Evolutionary conservation across 1,284 basidiomycete species (phyloP).

Genomic region (Cutaneotrichosporon dermatis): DNA sequence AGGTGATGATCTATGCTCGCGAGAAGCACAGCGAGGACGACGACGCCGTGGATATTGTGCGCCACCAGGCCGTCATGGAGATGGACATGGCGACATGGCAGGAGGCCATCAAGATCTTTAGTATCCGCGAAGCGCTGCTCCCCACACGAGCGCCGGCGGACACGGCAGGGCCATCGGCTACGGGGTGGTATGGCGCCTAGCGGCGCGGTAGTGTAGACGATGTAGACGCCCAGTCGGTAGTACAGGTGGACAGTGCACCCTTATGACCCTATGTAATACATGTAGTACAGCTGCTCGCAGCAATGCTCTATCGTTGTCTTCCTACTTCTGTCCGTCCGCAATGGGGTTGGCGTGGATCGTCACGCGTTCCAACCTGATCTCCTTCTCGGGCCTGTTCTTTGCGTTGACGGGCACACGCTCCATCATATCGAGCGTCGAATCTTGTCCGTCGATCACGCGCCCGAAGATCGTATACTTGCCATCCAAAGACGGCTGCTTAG

Average conservation of each 20-base stretch:
- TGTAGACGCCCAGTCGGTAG: neutral
- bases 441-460: slow-evolving; percentile 88
- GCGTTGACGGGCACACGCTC: slow-evolving; percentile 84
- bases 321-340: slow-evolving; percentile 38
- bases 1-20: slow-evolving; percentile 46
- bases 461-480: slow-evolving; percentile 93
- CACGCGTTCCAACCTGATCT: slow-evolving; percentile 73
- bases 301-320: slow-evolving; percentile 19
- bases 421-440: slow-evolving; percentile 82
- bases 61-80: slow-evolving; percentile 54
- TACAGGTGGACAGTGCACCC: no score
- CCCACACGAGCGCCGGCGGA: slow-evolving; percentile 34
- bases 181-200: slow-evolving; percentile 11
- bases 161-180: neutral
- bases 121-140: slow-evolving; percentile 49
- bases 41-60: slow-evolving; percentile 27
- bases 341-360: slow-evolving; percentile 91
- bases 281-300: slow-evolving; percentile 3
- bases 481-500: slow-evolving; percentile 86
- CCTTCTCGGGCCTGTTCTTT: slow-evolving; percentile 80
- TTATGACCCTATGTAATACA: slow-evolving; percentile 1
- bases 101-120: slow-evolving; percentile 50
- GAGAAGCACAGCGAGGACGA: slow-evolving; percentile 32
- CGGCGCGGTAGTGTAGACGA: no score
- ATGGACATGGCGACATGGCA: slow-evolving; percentile 48